These are phyloP conservation scores for Simmondsia chinensis DNA, from an alignment of 148 eudicot species.

Conservation along the genomic window DNA sequence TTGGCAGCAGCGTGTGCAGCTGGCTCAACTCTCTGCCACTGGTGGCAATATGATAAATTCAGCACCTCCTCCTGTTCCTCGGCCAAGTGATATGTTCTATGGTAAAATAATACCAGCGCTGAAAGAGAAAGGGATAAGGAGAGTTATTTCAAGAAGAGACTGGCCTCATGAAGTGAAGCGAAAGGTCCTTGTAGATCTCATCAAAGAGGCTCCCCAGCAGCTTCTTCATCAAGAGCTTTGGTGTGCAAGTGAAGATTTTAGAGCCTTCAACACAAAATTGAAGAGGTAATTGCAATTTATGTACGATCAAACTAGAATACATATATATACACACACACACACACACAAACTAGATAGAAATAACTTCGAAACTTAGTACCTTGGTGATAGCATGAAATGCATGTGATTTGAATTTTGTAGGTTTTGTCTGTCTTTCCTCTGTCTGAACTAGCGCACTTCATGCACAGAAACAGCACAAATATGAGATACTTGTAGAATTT, in stretches of 20 bases:
- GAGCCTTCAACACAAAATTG: conserved; percentile 81
- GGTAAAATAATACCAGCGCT: conserved; percentile 98
- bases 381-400: too few species aligned
- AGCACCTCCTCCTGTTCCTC: conserved; percentile 74
- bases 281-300: conserved; percentile 49
- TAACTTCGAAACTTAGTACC: too few species aligned
- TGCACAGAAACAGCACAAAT: too few species aligned
- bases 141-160: conserved; percentile 94
- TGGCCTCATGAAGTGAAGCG: conserved; percentile 99
- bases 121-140: conserved; percentile 97
- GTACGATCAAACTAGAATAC: too few species aligned
- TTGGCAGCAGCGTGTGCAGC: conserved; percentile 84
- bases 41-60: conserved; percentile 40
- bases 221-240: conserved; percentile 99
- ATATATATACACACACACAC: too few species aligned
- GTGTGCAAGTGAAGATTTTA: conserved; percentile 98
- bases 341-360: too few species aligned
- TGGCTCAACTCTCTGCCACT: conserved; percentile 44
- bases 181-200: conserved; percentile 94
- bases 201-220: conserved; percentile 83
- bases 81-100: conserved; percentile 98
- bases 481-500: too few species aligned
- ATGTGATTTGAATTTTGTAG: too few species aligned
- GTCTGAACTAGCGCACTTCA: too few species aligned
- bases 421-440: too few species aligned